phyloP scores from a whole-genome alignment of 2,329 filamentous ascomycete species.

The Geosmithia morbida region DNA sequence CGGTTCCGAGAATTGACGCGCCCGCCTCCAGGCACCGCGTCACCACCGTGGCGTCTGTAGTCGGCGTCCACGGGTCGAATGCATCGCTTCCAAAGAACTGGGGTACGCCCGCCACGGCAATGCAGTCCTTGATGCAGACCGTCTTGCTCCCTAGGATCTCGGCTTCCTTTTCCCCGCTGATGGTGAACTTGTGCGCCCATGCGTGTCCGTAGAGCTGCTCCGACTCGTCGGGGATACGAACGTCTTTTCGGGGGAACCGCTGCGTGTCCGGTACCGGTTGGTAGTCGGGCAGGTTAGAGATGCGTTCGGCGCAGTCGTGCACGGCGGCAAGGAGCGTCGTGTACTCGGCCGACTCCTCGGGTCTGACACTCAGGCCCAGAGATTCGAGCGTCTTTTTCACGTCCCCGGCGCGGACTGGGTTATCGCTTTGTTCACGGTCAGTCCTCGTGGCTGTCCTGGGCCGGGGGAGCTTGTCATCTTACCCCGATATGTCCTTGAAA shows the following conservation, averaged over 20 bases:
- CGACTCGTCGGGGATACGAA: slow-evolving; percentile 20
- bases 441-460: not conserved
- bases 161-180: slow-evolving; percentile 14
- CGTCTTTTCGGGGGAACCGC: slow-evolving; percentile 26
- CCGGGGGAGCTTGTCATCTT: slow-evolving; percentile 1
- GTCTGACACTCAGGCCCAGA: slow-evolving; percentile 20
- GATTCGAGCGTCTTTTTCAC: slow-evolving; percentile 18
- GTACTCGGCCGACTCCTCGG: slow-evolving; percentile 25
- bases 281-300: slow-evolving; percentile 30
- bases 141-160: slow-evolving; percentile 23
- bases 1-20: slow-evolving; percentile 31
- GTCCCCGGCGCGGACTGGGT: slow-evolving; percentile 24
- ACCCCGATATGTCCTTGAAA: slow-evolving; percentile 21
- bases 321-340: slow-evolving; percentile 32
- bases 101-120: slow-evolving; percentile 37
- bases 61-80: slow-evolving; percentile 32
- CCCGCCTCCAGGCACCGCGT: slow-evolving; percentile 34
- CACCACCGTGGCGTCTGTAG: slow-evolving; percentile 37
- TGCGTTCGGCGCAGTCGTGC: slow-evolving; percentile 31
- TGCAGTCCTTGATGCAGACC: slow-evolving; percentile 38
- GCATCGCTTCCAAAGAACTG: slow-evolving; percentile 37
- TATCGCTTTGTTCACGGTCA: slow-evolving; percentile 11
- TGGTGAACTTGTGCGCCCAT: slow-evolving; percentile 35
- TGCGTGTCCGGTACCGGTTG: slow-evolving; percentile 22
- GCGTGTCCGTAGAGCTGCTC: slow-evolving; percentile 31